Percentiles rank a stretch among this genome's conserved stretches.
These are phyloP conservation scores for Boechera stricta DNA, from an alignment of 345 rosid genomes.

Conservation along the genomic window DNA sequence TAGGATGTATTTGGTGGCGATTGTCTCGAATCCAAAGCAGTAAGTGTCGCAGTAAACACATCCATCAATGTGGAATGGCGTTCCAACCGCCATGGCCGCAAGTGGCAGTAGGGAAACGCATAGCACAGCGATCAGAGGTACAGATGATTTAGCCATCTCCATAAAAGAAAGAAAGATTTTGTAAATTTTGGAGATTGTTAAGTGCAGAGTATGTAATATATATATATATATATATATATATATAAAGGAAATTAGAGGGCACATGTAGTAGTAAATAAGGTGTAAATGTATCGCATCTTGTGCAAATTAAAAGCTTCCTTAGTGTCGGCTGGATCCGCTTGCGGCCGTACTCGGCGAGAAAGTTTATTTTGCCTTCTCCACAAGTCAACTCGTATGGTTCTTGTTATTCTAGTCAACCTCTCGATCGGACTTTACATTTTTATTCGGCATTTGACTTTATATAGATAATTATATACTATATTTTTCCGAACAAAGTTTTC, in stretches of 20 bases:
- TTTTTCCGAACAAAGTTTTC: not conserved
- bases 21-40: conserved; percentile 69
- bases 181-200: not conserved
- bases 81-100: conserved; percentile 39
- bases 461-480: not conserved
- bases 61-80: conserved; percentile 58
- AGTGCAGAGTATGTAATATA: not conserved
- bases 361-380: conserved; percentile 40
- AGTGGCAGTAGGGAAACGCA: conserved; percentile 32
- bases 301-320: conserved; percentile 35
- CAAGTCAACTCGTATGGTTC: conserved; percentile 35
- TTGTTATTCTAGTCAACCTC: conserved; percentile 17
- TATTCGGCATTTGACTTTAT: conserved; percentile 13
- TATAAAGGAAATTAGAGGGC: conserved; percentile 10
- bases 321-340: conserved; percentile 46
- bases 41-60: conserved; percentile 75
- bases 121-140: conserved; percentile 19
- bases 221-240: conserved; percentile 10
- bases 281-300: conserved; percentile 33
- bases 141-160: conserved; percentile 32
- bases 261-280: conserved; percentile 23
- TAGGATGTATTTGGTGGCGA: conserved; percentile 48
- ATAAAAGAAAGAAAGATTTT: not conserved
- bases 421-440: not conserved
- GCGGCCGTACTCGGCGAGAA: conserved; percentile 39